These are phyloP conservation scores for Saturnispora sanitii DNA, from an alignment of 805 yeast genomes.

Conservation along the genomic window DNA sequence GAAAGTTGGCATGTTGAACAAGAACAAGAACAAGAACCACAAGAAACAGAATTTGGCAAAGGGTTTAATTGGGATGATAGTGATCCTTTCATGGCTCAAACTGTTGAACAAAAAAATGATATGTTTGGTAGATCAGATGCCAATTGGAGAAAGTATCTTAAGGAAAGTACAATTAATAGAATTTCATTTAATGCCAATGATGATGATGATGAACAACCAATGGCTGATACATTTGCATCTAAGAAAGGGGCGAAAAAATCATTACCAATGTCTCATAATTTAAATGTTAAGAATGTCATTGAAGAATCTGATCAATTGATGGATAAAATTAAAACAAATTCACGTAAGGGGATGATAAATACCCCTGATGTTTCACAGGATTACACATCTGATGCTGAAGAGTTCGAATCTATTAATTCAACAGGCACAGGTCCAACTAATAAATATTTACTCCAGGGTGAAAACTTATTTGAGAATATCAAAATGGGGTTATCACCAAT, in stretches of 20 bases:
- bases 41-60: neutral
- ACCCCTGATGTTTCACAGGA: slow-evolving; percentile 14
- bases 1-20: slow-evolving; percentile 21
- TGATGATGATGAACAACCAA: slow-evolving; percentile 9
- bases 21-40: neutral
- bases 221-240: slow-evolving; percentile 27
- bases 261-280: slow-evolving; percentile 16
- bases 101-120: slow-evolving; percentile 18
- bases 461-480: slow-evolving; percentile 20
- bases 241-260: slow-evolving; percentile 15
- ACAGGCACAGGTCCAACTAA: too few species aligned
- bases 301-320: neutral
- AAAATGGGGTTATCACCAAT: slow-evolving; percentile 14
- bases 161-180: slow-evolving; percentile 15
- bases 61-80: neutral
- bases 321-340: slow-evolving; percentile 5
- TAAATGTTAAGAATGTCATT: slow-evolving; percentile 2
- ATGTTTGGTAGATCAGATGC: slow-evolving; percentile 19
- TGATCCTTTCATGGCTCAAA: slow-evolving; percentile 12
- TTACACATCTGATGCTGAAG: slow-evolving; percentile 24
- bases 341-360: slow-evolving; percentile 1
- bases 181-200: slow-evolving; percentile 14
- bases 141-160: slow-evolving; percentile 22
- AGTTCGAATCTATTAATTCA: slow-evolving; percentile 17
- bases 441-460: slow-evolving; percentile 19